Conservation (phyloP, 371 early-diverging fungal genomes). For the Circinella umbellata region DNA sequence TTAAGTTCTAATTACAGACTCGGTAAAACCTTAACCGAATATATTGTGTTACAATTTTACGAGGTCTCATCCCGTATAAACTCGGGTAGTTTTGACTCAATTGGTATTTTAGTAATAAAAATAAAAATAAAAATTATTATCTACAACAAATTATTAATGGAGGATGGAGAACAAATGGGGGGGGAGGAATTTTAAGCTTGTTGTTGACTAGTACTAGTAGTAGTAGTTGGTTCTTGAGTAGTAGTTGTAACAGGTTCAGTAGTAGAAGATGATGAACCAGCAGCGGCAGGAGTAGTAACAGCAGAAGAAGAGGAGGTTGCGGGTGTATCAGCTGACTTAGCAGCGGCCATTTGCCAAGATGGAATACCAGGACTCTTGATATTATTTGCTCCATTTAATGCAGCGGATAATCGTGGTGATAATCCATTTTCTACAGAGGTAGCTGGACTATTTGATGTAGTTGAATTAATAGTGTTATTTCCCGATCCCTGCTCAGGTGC, state of each 20-base stretch:
- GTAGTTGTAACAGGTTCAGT: constrained; percentile 2
- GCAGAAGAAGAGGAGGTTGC: constrained; percentile 9
- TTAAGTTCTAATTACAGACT: neutral
- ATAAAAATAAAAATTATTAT: neutral
- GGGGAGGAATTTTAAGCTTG: neutral
- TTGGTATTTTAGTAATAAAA: neutral
- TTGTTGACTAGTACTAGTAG: neutral
- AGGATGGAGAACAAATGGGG: neutral
- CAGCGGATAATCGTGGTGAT: constrained; percentile 44
- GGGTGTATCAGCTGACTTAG: constrained; percentile 5
- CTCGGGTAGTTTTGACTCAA: neutral
- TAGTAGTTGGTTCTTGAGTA: neutral
- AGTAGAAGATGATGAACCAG: neutral
- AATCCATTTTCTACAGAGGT: constrained; percentile 30
- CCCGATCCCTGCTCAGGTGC: constrained; percentile 36
- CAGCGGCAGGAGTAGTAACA: neutral
- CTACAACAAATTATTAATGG: neutral
- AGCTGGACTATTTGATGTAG: no score
- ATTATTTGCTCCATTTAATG: constrained; percentile 27
- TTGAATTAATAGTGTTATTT: constrained; percentile 21
- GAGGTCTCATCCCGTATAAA: neutral
- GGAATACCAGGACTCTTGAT: constrained; percentile 58
- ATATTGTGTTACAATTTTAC: neutral
- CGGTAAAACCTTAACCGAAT: neutral
- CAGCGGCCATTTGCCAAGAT: constrained; percentile 78